Conservation (phyloP, 306 rosid species). For the Canavalia gladiata region DNA sequence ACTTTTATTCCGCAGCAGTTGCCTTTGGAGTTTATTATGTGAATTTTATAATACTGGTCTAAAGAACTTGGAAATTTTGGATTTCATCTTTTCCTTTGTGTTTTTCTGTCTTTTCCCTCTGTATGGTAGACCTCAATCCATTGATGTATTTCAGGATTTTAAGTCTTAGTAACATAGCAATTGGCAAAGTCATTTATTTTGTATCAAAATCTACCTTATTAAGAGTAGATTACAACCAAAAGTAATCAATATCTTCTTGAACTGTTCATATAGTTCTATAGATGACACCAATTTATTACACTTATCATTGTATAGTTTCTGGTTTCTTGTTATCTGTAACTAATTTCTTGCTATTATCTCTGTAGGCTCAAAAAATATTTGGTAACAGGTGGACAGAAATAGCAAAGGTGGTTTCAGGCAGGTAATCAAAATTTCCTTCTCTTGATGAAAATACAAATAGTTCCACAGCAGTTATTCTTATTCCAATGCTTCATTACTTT, state of each 20-base stretch:
- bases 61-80: constrained; percentile 20
- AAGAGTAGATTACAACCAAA: constrained; percentile 33
- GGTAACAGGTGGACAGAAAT: constrained; percentile 99
- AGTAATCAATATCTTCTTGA: constrained; percentile 6
- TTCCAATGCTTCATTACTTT: constrained; percentile 34
- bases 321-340: not conserved
- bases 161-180: constrained; percentile 33
- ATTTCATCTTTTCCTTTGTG: constrained; percentile 24
- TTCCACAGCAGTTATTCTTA: constrained; percentile 20
- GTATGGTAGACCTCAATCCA: constrained; percentile 33
- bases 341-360: constrained; percentile 53
- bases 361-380: constrained; percentile 93
- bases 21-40: constrained; percentile 39
- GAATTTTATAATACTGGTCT: constrained; percentile 18
- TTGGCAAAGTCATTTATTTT: constrained; percentile 13
- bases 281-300: not conserved
- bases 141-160: constrained; percentile 32
- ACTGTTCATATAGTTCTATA: constrained; percentile 1
- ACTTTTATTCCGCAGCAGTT: constrained; percentile 23
- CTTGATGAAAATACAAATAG: not conserved
- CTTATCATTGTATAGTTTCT: not conserved
- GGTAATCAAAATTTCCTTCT: constrained; percentile 59
- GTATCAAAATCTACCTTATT: constrained; percentile 14
- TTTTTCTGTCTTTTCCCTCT: constrained; percentile 17
- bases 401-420: constrained; percentile 99